These are phyloP conservation scores for Fusarium longipes DNA, from an alignment of 2,329 filamentous ascomycete species.

Conservation along the genomic window DNA sequence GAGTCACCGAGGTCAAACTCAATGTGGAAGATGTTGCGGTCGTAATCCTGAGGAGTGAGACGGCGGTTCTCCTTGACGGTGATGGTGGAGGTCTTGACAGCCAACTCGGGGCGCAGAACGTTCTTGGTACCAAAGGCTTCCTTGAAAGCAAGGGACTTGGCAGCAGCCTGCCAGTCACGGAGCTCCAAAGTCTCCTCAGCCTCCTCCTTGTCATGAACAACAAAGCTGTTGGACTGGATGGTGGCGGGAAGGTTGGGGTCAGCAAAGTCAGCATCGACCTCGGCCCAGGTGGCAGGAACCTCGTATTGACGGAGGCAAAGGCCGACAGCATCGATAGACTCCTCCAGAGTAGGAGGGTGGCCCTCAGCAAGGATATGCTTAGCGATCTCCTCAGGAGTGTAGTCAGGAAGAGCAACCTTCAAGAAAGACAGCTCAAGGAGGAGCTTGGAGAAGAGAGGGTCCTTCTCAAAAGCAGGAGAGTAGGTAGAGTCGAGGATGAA, in stretches of 20 bases:
- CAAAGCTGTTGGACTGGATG: constrained; percentile 84
- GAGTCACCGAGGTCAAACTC: constrained; percentile 95
- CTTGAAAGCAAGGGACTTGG: constrained; percentile 91
- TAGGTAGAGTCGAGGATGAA: constrained; percentile 79
- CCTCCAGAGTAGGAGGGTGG: constrained; percentile 60
- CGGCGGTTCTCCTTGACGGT: constrained; percentile 95
- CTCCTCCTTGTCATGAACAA: constrained; percentile 80
- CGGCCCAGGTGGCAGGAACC: constrained; percentile 83
- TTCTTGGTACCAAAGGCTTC: constrained; percentile 85
- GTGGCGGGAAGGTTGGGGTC: constrained; percentile 67
- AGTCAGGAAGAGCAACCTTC: constrained; percentile 75
- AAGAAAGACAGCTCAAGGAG: constrained; percentile 87
- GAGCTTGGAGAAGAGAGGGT: constrained; percentile 71
- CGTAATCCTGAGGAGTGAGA: constrained; percentile 87
- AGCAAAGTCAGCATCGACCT: constrained; percentile 66
- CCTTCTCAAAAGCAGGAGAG: constrained; percentile 74
- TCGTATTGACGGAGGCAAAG: constrained; percentile 78
- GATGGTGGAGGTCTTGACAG: constrained; percentile 86
- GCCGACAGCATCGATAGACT: constrained; percentile 74
- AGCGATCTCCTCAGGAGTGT: constrained; percentile 70
- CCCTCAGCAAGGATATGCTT: constrained; percentile 73
- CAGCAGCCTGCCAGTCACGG: constrained; percentile 82
- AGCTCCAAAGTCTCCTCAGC: constrained; percentile 73
- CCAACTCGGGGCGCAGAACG: constrained; percentile 83
- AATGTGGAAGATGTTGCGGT: constrained; percentile 99